phyloP scores from a whole-genome alignment of 108 stramenopile species.

The Stephanodiscus minutulus region DNA sequence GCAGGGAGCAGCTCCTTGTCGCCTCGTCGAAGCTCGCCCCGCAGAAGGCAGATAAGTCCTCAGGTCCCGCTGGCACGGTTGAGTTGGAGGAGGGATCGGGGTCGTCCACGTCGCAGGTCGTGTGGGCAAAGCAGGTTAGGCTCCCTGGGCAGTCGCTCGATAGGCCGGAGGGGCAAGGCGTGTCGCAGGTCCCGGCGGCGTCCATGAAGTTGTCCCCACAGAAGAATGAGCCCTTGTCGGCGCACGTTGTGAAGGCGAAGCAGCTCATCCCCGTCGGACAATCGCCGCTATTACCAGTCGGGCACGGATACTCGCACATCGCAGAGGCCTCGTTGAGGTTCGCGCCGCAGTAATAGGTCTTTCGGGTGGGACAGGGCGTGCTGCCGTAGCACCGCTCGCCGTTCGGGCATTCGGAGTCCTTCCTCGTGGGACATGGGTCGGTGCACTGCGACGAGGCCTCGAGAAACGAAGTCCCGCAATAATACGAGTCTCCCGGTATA shows the following conservation, averaged over 20 bases:
- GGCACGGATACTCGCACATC: conserved; percentile 45
- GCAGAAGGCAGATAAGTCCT: conserved; percentile 40
- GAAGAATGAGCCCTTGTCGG: conserved; percentile 49
- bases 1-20: conserved; percentile 38
- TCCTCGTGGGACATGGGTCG: conserved; percentile 39
- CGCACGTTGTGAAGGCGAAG: conserved; percentile 52
- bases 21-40: conserved; percentile 50
- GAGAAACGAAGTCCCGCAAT: conserved; percentile 46
- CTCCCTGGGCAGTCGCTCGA: conserved; percentile 43
- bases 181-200: conserved; percentile 37
- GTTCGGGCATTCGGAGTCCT: conserved; percentile 43
- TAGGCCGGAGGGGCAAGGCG: conserved; percentile 35
- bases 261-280: conserved; percentile 50
- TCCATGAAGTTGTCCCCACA: conserved; percentile 48
- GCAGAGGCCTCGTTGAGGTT: conserved; percentile 45
- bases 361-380: conserved; percentile 47
- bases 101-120: conserved; percentile 29
- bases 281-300: conserved; percentile 21
- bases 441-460: conserved; percentile 47
- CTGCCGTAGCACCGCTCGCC: conserved; percentile 47
- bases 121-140: conserved; percentile 50
- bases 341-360: conserved; percentile 52
- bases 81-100: conserved; percentile 8
- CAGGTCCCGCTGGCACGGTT: conserved; percentile 26
- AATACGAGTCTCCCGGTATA: conserved; percentile 51